These are phyloP conservation scores for Petunia hybrid DNA, from an alignment of 305 asterid species.

Conservation along the genomic window DNA sequence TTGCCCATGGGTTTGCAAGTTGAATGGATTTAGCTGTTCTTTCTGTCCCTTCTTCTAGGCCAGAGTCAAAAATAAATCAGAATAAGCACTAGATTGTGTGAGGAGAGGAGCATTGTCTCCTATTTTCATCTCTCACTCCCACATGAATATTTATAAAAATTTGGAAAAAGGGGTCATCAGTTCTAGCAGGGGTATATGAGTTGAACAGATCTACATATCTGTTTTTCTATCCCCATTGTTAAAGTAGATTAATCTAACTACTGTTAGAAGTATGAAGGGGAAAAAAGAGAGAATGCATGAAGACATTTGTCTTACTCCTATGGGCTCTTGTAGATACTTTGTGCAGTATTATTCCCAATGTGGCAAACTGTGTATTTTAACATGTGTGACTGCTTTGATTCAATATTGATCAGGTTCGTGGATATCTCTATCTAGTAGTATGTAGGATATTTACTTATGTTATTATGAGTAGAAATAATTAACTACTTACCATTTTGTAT, in stretches of 20 bases:
- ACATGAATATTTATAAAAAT: not conserved
- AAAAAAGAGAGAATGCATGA: too few species aligned
- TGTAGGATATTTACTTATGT: too few species aligned
- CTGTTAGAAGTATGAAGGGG: not conserved
- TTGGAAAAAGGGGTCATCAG: not conserved
- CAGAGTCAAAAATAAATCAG: not conserved
- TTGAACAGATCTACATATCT: not conserved
- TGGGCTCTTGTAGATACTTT: too few species aligned
- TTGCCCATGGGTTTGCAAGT: not conserved
- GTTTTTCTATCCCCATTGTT: not conserved
- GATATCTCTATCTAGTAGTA: too few species aligned
- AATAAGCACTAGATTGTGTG: constrained; percentile 13
- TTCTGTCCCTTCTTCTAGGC: constrained; percentile 3
- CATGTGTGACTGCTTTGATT: too few species aligned
- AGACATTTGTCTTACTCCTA: too few species aligned
- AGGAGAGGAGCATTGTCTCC: not conserved
- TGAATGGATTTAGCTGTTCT: constrained; percentile 18
- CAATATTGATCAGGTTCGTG: too few species aligned
- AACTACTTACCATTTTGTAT: too few species aligned
- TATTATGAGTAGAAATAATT: too few species aligned
- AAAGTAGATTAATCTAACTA: too few species aligned
- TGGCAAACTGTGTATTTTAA: too few species aligned
- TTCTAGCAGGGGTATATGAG: not conserved
- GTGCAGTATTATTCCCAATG: too few species aligned
- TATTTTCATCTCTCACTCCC: not conserved